Conservation (phyloP, 306 rosid species). For the Rubus parviflorus region DNA sequence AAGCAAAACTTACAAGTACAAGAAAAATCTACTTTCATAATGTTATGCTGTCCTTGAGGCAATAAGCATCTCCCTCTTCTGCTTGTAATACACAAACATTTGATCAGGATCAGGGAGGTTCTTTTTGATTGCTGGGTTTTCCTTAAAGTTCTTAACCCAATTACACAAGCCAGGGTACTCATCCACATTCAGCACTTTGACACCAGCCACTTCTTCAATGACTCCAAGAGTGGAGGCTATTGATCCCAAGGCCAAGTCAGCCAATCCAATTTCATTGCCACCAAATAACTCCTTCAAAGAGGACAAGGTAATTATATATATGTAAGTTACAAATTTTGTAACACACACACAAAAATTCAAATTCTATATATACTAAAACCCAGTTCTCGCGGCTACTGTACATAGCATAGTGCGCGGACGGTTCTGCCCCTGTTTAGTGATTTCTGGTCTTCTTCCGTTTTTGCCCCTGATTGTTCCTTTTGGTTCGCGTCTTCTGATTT, state of each 20-base stretch:
- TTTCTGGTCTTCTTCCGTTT: too few species aligned
- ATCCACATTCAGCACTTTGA: constrained; percentile 12
- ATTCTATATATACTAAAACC: too few species aligned
- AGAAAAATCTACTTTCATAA: not conserved
- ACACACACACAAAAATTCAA: too few species aligned
- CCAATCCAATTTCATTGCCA: constrained; percentile 24
- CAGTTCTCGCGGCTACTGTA: too few species aligned
- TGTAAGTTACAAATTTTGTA: too few species aligned
- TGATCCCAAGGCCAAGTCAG: constrained; percentile 28
- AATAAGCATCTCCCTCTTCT: constrained; percentile 17
- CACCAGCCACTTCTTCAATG: constrained; percentile 29
- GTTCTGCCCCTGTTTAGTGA: too few species aligned
- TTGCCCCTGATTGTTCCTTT: too few species aligned
- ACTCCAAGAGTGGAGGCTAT: constrained; percentile 15
- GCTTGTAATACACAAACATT: constrained; percentile 22
- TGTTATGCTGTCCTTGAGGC: not conserved
- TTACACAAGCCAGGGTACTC: constrained; percentile 18
- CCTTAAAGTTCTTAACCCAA: constrained; percentile 19
- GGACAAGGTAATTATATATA: constrained; percentile 8
- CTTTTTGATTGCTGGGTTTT: constrained; percentile 15
- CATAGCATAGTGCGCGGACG: too few species aligned
- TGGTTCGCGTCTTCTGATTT: too few species aligned
- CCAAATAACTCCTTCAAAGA: constrained; percentile 19
- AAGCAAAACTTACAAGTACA: not conserved
- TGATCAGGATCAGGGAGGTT: constrained; percentile 16